Percentiles rank a stretch among this genome's conserved stretches.
Evolutionary conservation across 1,284 basidiomycete genomes (phyloP).

Genomic region (Prillingera fragicola): DNA sequence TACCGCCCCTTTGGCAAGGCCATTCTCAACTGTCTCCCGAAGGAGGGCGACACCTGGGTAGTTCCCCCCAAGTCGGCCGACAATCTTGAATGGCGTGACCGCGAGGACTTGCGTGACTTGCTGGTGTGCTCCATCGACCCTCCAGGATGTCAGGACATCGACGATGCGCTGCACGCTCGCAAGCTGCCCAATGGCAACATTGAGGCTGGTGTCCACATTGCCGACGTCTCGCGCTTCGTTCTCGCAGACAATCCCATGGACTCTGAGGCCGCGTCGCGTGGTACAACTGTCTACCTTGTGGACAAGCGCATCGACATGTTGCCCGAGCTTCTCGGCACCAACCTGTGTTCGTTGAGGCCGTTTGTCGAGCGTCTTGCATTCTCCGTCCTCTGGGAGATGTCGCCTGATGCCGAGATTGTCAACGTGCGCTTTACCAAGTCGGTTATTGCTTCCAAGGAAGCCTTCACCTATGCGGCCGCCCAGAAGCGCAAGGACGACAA

Average conservation of each 20-base stretch:
- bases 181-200: slow-evolving; percentile 87
- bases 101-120: slow-evolving; percentile 82
- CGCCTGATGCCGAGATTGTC: slow-evolving; percentile 79
- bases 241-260: slow-evolving; percentile 94
- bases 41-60: slow-evolving; percentile 85
- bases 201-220: slow-evolving; percentile 97
- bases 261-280: slow-evolving; percentile 85
- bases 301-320: slow-evolving; percentile 99
- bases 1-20: slow-evolving; percentile 95
- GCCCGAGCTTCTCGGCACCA: slow-evolving; percentile 88
- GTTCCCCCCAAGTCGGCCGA: slow-evolving; percentile 70
- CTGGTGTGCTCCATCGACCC: slow-evolving; percentile 96
- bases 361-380: slow-evolving; percentile 94
- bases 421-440: slow-evolving; percentile 90
- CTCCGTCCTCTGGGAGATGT: slow-evolving; percentile 92
- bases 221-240: slow-evolving; percentile 97
- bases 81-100: slow-evolving; percentile 67
- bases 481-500: slow-evolving; percentile 89
- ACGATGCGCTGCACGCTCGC: slow-evolving; percentile 95
- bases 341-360: slow-evolving; percentile 88
- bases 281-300: slow-evolving; percentile 96
- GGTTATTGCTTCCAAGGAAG: slow-evolving; percentile 92
- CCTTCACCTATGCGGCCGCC: slow-evolving; percentile 96
- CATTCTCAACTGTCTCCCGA: slow-evolving; percentile 84
- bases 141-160: slow-evolving; percentile 92